Evolutionary conservation across 345 rosid species (phyloP).

Genomic region (Microthlaspi erraticum): DNA sequence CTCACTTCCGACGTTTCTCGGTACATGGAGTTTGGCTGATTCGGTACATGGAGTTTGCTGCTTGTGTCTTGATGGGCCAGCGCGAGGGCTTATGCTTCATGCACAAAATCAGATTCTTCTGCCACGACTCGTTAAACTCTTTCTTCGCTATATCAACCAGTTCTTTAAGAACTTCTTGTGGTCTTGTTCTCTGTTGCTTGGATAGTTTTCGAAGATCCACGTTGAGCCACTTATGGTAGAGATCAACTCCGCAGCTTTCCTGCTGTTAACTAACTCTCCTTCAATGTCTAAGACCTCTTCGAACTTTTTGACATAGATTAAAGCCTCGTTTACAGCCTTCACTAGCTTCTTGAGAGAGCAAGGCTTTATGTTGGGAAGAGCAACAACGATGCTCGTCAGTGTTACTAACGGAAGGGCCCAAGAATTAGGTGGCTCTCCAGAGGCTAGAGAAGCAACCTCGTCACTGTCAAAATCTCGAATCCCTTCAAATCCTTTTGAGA

Average conservation of each 20-base stretch:
- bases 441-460: constrained; percentile 51
- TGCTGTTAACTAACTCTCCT: constrained; percentile 48
- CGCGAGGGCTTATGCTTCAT: constrained; percentile 50
- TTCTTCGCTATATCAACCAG: constrained; percentile 62
- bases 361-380: constrained; percentile 58
- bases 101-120: constrained; percentile 32
- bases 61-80: constrained; percentile 73
- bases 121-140: constrained; percentile 50
- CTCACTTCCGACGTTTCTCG: constrained; percentile 30
- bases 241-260: constrained; percentile 74
- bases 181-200: constrained; percentile 38
- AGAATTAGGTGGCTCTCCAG: constrained; percentile 64
- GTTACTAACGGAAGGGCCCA: constrained; percentile 87
- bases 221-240: constrained; percentile 68
- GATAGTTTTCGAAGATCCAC: constrained; percentile 63
- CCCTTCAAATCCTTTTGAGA: constrained; percentile 60
- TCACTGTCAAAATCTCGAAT: constrained; percentile 62
- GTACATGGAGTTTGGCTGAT: constrained; percentile 56
- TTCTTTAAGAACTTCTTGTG: constrained; percentile 57
- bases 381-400: constrained; percentile 64
- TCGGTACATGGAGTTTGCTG: constrained; percentile 84
- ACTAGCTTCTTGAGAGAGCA: constrained; percentile 48
- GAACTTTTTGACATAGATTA: constrained; percentile 54
- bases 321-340: constrained; percentile 62
- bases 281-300: constrained; percentile 53